phyloP scores from a whole-genome alignment of 2,329 filamentous ascomycete species.

The Pestalotiopsis sp. region DNA sequence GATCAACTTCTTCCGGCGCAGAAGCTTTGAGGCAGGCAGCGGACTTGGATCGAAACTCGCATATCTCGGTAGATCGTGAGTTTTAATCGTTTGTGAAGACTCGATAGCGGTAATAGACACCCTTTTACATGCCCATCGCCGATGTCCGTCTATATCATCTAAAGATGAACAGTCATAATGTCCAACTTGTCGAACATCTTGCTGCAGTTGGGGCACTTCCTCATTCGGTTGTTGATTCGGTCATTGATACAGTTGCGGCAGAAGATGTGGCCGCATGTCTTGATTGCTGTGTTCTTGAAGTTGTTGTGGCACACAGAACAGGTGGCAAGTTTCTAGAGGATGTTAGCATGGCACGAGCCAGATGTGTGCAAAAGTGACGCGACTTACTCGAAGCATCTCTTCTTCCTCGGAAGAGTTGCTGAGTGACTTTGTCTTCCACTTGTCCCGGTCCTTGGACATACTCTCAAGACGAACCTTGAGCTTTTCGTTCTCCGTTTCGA shows the following conservation, averaged over 20 bases:
- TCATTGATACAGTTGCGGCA: conserved; percentile 90
- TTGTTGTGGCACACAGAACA: conserved; percentile 92
- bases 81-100: neutral
- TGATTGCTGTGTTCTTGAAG: conserved; percentile 92
- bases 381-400: conserved; percentile 81
- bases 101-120: neutral
- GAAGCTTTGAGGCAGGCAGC: too few species aligned
- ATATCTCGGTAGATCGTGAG: too few species aligned
- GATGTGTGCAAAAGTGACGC: conserved; percentile 23
- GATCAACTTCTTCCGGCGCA: too few species aligned
- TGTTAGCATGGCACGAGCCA: conserved; percentile 31
- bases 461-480: conserved; percentile 77
- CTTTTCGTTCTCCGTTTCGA: conserved; percentile 78
- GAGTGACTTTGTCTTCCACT: conserved; percentile 80
- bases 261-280: conserved; percentile 93
- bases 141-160: conserved; percentile 8
- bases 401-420: conserved; percentile 82
- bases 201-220: conserved; percentile 94
- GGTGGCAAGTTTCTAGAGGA: conserved; percentile 68
- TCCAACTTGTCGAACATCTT: conserved; percentile 90
- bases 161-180: conserved; percentile 72
- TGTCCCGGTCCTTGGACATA: conserved; percentile 79
- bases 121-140: neutral
- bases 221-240: conserved; percentile 83
- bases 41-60: too few species aligned